Evolutionary conservation across 768 basidiomycete genomes (phyloP).

Genomic region (Trametes cingulata): DNA sequence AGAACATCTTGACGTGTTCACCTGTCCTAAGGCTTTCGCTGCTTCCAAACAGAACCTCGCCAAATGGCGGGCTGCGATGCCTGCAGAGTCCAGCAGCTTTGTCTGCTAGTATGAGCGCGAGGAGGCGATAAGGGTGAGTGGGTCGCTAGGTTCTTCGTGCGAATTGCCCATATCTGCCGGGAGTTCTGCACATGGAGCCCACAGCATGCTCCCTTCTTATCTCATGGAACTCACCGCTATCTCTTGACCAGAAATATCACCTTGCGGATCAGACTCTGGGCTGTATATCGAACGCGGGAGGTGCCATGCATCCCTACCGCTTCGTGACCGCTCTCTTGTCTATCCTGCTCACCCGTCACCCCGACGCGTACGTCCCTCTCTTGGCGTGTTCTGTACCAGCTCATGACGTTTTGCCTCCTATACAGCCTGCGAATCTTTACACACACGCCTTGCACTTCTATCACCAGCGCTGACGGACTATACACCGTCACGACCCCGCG

Average conservation of each 20-base stretch:
- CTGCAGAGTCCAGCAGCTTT: conserved; percentile 42
- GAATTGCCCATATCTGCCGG: not conserved
- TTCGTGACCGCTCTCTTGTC: conserved; percentile 60
- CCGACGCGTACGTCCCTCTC: conserved; percentile 42
- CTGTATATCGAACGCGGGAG: conserved; percentile 54
- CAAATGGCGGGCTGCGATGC: conserved; percentile 51
- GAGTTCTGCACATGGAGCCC: too few relatives aligned
- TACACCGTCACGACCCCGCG: conserved; percentile 64
- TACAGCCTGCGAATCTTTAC: conserved; percentile 60
- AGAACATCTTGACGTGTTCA: conserved; percentile 59
- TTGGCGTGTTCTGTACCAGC: not conserved
- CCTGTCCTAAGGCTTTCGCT: conserved; percentile 41
- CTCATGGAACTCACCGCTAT: not conserved
- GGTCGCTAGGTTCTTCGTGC: not conserved
- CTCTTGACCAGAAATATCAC: conserved; percentile 45
- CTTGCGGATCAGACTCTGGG: conserved; percentile 49
- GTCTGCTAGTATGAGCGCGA: conserved; percentile 33
- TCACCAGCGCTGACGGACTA: conserved; percentile 33
- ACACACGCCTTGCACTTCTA: conserved; percentile 60
- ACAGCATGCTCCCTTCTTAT: not conserved
- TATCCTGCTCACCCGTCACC: conserved; percentile 52
- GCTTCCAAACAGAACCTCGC: conserved; percentile 46
- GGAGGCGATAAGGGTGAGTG: conserved; percentile 38
- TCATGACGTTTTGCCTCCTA: not conserved
- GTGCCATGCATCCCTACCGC: conserved; percentile 70